These are phyloP conservation scores for Aspergillus cejpii DNA, from an alignment of 2,329 filamentous ascomycete species.

Conservation along the genomic window DNA sequence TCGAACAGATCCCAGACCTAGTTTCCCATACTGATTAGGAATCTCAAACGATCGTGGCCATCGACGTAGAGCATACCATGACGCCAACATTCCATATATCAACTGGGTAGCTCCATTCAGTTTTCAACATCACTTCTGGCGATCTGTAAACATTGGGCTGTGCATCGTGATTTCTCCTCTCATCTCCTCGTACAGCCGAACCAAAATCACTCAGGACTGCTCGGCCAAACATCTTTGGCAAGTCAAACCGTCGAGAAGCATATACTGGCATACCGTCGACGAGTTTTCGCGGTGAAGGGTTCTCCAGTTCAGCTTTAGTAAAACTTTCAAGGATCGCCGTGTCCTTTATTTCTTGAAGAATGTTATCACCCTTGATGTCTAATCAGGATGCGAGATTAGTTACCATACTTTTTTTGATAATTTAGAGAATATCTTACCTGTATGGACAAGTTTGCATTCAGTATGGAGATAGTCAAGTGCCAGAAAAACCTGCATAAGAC, in stretches of 20 bases:
- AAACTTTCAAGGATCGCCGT: constrained; percentile 33
- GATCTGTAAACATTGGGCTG: constrained; percentile 34
- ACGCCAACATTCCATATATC: constrained; percentile 49
- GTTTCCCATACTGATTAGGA: constrained; percentile 7
- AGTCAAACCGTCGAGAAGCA: constrained; percentile 29
- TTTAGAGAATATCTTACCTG: constrained; percentile 25
- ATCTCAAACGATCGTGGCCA: background rate
- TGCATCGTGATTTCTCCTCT: constrained; percentile 40
- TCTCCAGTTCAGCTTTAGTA: constrained; percentile 28
- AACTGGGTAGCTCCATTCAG: constrained; percentile 42
- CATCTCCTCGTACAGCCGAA: constrained; percentile 32
- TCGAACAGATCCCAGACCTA: constrained; percentile 48
- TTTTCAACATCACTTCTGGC: constrained; percentile 43
- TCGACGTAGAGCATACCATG: constrained; percentile 37
- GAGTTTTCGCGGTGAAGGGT: constrained; percentile 36
- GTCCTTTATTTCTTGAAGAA: constrained; percentile 36
- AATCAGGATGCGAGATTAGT: constrained; percentile 2
- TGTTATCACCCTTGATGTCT: constrained; percentile 44
- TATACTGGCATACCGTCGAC: constrained; percentile 31
- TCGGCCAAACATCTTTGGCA: constrained; percentile 28
- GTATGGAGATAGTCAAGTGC: constrained; percentile 42
- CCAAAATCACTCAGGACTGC: constrained; percentile 37
- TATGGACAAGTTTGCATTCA: constrained; percentile 43
- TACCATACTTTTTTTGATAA: background rate
- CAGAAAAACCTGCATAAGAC: constrained; percentile 35